Percentiles rank a stretch among this genome's conserved stretches.
Conservation (phyloP, 306 rosid genomes). For the Castanopsis chinensis region DNA sequence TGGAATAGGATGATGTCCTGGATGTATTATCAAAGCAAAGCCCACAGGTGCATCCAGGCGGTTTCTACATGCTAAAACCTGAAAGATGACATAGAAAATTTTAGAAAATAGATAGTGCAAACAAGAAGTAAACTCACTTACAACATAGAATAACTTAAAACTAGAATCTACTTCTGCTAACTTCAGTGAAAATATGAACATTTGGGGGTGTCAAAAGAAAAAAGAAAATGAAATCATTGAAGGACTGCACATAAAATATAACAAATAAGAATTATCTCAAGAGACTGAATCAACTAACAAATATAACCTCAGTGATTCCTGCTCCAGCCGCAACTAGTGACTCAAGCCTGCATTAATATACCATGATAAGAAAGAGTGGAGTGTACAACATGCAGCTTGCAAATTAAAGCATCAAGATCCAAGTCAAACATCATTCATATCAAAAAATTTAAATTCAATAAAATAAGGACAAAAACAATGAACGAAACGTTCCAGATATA, state of each 20-base stretch:
- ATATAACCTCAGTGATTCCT: conserved; percentile 51
- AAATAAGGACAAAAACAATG: background rate
- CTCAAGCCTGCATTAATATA: conserved; percentile 78
- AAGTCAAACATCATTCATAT: background rate
- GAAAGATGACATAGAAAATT: conserved; percentile 4
- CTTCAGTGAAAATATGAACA: background rate
- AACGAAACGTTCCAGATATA: background rate
- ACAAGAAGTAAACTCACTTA: background rate
- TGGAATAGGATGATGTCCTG: conserved; percentile 95
- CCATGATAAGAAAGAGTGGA: conserved; percentile 30
- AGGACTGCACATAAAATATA: background rate
- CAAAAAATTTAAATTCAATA: background rate
- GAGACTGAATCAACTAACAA: conserved; percentile 62
- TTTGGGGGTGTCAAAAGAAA: background rate
- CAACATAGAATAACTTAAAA: conserved; percentile 14
- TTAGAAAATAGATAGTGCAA: background rate
- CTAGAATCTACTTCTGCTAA: background rate
- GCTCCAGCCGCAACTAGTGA: conserved; percentile 85
- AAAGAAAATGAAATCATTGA: background rate
- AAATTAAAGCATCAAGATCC: background rate
- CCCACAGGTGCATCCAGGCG: conserved; percentile 62
- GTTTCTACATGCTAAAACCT: conserved; percentile 75
- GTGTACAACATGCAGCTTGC: background rate
- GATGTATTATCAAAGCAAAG: conserved; percentile 96
- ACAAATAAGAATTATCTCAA: conserved; percentile 31